Evolutionary conservation across 1,284 basidiomycete genomes (phyloP), one percentile per base, ranked within the genome.

Genomic region (Rhodotorula mucilaginosa): DNA sequence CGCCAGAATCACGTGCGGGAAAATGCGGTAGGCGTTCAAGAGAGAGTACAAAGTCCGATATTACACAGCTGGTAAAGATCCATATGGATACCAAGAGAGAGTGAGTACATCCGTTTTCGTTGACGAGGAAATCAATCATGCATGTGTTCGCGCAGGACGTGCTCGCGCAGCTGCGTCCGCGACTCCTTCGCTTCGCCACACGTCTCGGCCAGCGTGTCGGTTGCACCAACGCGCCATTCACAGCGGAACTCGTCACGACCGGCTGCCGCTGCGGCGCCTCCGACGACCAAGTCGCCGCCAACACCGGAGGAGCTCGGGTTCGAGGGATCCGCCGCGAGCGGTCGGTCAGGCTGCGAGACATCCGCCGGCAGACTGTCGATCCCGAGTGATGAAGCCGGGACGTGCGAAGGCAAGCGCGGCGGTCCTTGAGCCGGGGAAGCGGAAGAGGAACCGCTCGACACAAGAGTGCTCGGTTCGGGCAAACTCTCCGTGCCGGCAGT

Each of bases 171-270:
- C 21, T 26, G 48, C 19, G 52, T 54, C 44, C 47, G 54, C 39
- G 66, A 44, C 26, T 31, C 26, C 26, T 46, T 48, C 16, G 64
- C 54, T 12, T 18, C 47, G 6, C 66, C 66, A 31, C 70, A 71
- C 18, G 62, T n/a, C 39, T 44, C 59, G 19, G 63, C 54, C 48
- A 39, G 48, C 31, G 58, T 61, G 6, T 54, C 44, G 26, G 26
- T 54, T 8, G 46, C 56, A 23, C 61, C 63, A 0, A 47, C 52
- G 0, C 70, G 56, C 66, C 66, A 71, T 26, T 68, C 70, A 60
- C 70, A 71, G 13, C 66, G 52, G 64, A 31, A 71, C 18, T 49
- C 59, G 29, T 48, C 31, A 12, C 18, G n/a, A 12, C 7, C 26
- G 15, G 54, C n/a, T 2, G 26, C 54, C 15, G 12, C 26, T 12